Conservation (phyloP, 192 early-diverging fungal genomes). For the Coemansia sp. region DNA sequence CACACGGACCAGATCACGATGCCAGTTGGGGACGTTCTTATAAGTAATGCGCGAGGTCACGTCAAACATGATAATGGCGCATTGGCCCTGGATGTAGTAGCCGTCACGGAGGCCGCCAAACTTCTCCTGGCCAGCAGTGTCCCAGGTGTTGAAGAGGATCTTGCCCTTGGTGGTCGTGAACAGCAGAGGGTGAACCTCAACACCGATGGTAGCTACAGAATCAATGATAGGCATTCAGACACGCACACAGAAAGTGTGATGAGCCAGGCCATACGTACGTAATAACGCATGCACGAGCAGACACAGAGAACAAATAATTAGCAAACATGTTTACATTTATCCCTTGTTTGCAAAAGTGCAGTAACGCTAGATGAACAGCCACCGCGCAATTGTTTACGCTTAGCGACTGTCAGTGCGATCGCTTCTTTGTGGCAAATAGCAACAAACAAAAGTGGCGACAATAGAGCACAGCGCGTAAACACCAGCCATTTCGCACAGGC, state of each 20-base stretch:
- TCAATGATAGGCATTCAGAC: constrained; percentile 23
- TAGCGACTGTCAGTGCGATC: background rate
- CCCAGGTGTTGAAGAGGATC: constrained; percentile 99
- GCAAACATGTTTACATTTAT: constrained; percentile 10
- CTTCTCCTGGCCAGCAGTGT: constrained; percentile 99
- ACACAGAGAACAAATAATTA: constrained; percentile 10
- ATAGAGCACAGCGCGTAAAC: constrained; percentile 2
- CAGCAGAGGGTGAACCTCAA: constrained; percentile 96
- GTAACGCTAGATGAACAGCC: constrained; percentile 8
- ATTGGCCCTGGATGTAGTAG: constrained; percentile 99
- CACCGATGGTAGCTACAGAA: constrained; percentile 89
- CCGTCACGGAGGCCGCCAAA: constrained; percentile 99
- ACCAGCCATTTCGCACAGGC: background rate
- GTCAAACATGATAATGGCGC: constrained; percentile 99
- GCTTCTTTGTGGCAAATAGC: background rate
- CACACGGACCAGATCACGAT: constrained; percentile 97
- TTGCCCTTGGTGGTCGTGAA: constrained; percentile 98
- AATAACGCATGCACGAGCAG: constrained; percentile 7
- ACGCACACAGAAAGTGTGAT: background rate
- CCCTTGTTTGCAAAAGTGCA: constrained; percentile 11
- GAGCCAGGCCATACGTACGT: constrained; percentile 7
- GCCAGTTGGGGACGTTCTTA: constrained; percentile 99
- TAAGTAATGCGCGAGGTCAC: constrained; percentile 99
- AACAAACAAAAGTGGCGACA: background rate
- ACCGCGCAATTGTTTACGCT: constrained; percentile 9